Base-by-base conservation (phyloP, 2,329 filamentous ascomycete species). In the Stylonectria norvegica region DNA sequence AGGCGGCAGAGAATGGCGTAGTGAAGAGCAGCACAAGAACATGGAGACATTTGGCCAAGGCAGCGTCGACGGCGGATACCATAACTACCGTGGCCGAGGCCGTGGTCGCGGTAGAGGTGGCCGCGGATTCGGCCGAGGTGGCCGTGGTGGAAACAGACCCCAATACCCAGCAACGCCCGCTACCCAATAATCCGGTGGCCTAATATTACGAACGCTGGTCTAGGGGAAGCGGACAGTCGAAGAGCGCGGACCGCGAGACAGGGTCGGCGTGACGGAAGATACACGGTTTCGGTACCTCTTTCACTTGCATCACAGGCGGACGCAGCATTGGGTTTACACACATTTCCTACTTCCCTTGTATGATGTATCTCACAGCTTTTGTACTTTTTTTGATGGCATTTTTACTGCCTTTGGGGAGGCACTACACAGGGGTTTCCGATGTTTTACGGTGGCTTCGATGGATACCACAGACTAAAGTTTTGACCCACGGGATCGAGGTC, bases 11-110 rank as follows among this genome's bases (percentile, higher is more conserved):
- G 89, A 95, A 63, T 94, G 93, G 81, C 83, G 93, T 38, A 85
- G 83, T 27, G 89, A 97, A 64, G 93, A 97, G 63, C 87, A 95
- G 62, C 89, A 85, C 64, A 89, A 89, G 70, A 97, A 97, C 62
- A 86, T 98, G 60, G 93, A 98, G 69, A 98, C 93, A 0, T 98
- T 98, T 54, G 93, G 93, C 7, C 90, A 97, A 64, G 90, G 90
- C 38, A 96, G 89, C 53, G 90, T 98, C 16, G 93, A 98, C 55
- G 84, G 81, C 36, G 78, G 81, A 12, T 86, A 81, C 62, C 79
- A 86, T 46, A 84, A 86, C 49, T 93, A 83, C 65, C 83, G 89
- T 36, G 87, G 89, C 20, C 79, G 89, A 30, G 86, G 86, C 23
- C 82, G 89, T 42, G 86, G 87, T 16, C 78, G 85, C 34, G 83